Evolutionary conservation across 345 rosid genomes (phyloP).

Genomic region (Diplotaxis tenuifolia): DNA sequence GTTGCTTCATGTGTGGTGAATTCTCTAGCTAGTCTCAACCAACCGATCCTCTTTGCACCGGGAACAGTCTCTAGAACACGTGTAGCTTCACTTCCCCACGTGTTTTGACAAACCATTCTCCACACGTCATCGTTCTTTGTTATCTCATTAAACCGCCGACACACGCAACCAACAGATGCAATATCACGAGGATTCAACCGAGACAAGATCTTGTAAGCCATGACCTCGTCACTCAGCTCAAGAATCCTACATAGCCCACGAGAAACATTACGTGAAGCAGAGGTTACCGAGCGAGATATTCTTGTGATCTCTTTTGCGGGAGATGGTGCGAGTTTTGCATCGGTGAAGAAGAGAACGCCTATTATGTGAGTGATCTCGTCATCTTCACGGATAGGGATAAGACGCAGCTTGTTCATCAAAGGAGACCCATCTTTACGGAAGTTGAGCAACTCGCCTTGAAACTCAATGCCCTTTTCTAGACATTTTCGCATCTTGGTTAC

Average conservation of each 20-base stretch:
- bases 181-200: slow-evolving; percentile 82
- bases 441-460: slow-evolving; percentile 85
- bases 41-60: slow-evolving; percentile 84
- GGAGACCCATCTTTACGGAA: slow-evolving; percentile 90
- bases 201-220: slow-evolving; percentile 68
- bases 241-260: slow-evolving; percentile 71
- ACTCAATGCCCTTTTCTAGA: slow-evolving; percentile 78
- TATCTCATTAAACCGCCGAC: slow-evolving; percentile 58
- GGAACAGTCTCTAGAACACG: slow-evolving; percentile 77
- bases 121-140: slow-evolving; percentile 86
- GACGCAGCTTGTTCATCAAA: slow-evolving; percentile 71
- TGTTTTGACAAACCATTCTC: slow-evolving; percentile 94
- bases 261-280: slow-evolving; percentile 54
- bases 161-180: slow-evolving; percentile 79
- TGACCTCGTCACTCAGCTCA: slow-evolving; percentile 76
- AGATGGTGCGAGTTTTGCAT: slow-evolving; percentile 72
- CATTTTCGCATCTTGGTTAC: slow-evolving; percentile 78
- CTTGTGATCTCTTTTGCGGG: slow-evolving; percentile 49
- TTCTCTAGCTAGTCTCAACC: slow-evolving; percentile 83
- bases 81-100: slow-evolving; percentile 89
- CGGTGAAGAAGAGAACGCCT: slow-evolving; percentile 78
- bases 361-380: slow-evolving; percentile 81
- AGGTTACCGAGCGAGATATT: slow-evolving; percentile 41
- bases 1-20: slow-evolving; percentile 90
- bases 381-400: slow-evolving; percentile 84